Evolutionary conservation across 352 stramenopile species (phyloP), one percentile per base, ranked within the genome.

Genomic region (Pseudoperonospora humuli): DNA sequence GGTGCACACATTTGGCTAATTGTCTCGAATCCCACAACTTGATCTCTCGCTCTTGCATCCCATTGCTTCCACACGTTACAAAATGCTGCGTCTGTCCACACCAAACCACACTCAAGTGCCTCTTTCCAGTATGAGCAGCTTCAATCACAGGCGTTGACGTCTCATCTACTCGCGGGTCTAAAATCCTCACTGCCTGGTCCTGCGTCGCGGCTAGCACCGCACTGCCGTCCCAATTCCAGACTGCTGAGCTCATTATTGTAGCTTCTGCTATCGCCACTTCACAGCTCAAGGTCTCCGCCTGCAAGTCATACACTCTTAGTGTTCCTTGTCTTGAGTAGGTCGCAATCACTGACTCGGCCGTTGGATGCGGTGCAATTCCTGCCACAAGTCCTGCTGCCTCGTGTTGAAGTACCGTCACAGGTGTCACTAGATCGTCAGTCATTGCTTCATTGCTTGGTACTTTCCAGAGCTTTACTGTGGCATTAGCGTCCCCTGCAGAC

Each of bases 1-100:
- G 67, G 39, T 74, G 64, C 33, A 88, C 37, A 6, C 68, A 59
- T 25, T 68, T 72, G 14, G 48, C 26, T 6, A 84, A 39, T 26
- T 75, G 60, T n/a, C 77, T 67, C 18, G 61, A 48, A 14, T 92
- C 80, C 80, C 76, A 92, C 5, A 92, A 51, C 52, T 86, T 86
- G 8, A 92, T 46, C 39, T 92, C 80, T 2, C 75, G 50, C 38
- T 88, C 77, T 36, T 86, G 76, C 64, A 85, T 71, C 7, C 42
- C 47, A 39, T 83, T 71, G 38, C 66, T 79, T 9, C 80, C 77
- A 8, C 63, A 67, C 3, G 76, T 86, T 18, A 84, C 20, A 39
- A 86, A 78, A 24, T 72, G 57, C 19, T 73, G 63, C 11, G 53
- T 61, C 3, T 61, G 58, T 20, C 70, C 71, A 44, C 70, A 81